phyloP scores from a whole-genome alignment of 768 basidiomycete species.

The Auricularia sp. region DNA sequence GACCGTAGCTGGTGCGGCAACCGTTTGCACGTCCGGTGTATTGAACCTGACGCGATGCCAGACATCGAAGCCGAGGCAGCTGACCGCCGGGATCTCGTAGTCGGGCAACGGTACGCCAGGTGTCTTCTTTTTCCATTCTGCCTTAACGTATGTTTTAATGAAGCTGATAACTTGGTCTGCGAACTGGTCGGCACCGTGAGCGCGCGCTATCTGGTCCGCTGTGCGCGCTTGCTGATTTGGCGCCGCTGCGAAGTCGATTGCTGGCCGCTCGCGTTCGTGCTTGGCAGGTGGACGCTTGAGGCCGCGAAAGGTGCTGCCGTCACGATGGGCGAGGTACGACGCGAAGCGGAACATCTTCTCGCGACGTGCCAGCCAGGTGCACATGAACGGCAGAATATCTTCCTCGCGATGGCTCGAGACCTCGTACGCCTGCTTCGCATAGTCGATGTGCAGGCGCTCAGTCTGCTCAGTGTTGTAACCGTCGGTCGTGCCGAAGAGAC shows the following conservation, averaged over 20 bases:
- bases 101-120: background rate
- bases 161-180: background rate
- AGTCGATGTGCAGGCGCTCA: constrained; percentile 28
- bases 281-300: background rate
- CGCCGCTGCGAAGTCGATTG: background rate
- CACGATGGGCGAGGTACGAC: constrained; percentile 1
- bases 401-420: constrained; percentile 10
- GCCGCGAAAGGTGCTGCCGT: background rate
- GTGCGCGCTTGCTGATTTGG: background rate
- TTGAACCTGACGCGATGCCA: background rate
- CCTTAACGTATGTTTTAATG: background rate
- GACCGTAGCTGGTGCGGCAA: background rate
- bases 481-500: constrained; percentile 26
- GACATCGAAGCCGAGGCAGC: background rate
- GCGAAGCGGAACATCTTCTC: constrained; percentile 5
- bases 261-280: background rate
- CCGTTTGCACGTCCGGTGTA: background rate
- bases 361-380: constrained; percentile 4
- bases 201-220: background rate
- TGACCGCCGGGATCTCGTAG: background rate
- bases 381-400: constrained; percentile 9
- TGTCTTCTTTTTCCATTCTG: background rate
- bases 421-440: constrained; percentile 17
- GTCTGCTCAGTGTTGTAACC: constrained; percentile 32
- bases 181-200: background rate